These are phyloP conservation scores for Bertia moriformis DNA, from an alignment of 2,329 filamentous ascomycete species.

Conservation along the genomic window DNA sequence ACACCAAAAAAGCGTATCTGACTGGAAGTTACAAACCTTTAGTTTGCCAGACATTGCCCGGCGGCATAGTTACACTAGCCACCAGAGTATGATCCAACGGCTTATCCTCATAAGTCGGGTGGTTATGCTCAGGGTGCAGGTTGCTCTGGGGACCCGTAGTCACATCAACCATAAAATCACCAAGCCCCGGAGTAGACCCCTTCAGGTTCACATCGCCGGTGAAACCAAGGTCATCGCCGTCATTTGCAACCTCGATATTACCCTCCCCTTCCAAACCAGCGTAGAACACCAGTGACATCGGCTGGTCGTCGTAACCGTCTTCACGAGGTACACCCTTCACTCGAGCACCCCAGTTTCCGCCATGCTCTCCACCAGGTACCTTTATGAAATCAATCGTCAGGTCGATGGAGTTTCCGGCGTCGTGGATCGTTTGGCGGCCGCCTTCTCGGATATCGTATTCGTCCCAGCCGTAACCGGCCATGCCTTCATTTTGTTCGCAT, in stretches of 20 bases:
- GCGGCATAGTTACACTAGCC: slow-evolving; percentile 49
- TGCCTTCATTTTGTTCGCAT: slow-evolving; percentile 87
- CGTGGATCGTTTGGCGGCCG: slow-evolving; percentile 79
- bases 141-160: slow-evolving; percentile 45
- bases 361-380: slow-evolving; percentile 68
- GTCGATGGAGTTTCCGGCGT: slow-evolving; percentile 75
- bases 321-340: slow-evolving; percentile 68
- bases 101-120: slow-evolving; percentile 53
- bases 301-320: slow-evolving; percentile 50
- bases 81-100: slow-evolving; percentile 66
- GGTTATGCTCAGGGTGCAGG: slow-evolving; percentile 45
- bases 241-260: slow-evolving; percentile 38
- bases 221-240: slow-evolving; percentile 31
- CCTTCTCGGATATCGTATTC: slow-evolving; percentile 84
- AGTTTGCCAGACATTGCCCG: slow-evolving; percentile 65
- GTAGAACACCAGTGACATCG: slow-evolving; percentile 72
- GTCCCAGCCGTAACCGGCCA: slow-evolving; percentile 95
- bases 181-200: slow-evolving; percentile 59
- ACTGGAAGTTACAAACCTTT: slow-evolving; percentile 57
- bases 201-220: slow-evolving; percentile 50
- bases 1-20: slow-evolving; percentile 32
- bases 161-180: slow-evolving; percentile 65
- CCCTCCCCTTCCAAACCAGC: slow-evolving; percentile 65
- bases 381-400: slow-evolving; percentile 91
- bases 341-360: slow-evolving; percentile 81